Percentiles rank a stretch among this genome's conserved stretches.
These are phyloP conservation scores for Penicillium corylophilum DNA, from an alignment of 2,329 filamentous ascomycete genomes.

Conservation along the genomic window DNA sequence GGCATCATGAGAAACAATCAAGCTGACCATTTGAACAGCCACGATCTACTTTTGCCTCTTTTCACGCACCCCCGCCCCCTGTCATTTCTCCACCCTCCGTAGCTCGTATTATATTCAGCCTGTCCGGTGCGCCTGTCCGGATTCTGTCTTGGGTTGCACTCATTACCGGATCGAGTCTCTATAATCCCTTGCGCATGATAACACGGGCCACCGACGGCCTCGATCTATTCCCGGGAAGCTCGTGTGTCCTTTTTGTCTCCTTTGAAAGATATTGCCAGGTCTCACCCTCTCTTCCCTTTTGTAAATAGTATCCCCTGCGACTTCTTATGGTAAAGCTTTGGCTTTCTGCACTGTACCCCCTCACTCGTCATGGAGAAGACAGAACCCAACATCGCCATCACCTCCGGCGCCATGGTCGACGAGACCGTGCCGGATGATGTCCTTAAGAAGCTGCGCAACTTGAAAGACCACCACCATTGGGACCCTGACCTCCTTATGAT, in stretches of 20 bases:
- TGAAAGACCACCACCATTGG: slow-evolving; percentile 62
- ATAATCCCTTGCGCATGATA: slow-evolving; percentile 10
- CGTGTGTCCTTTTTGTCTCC: background rate
- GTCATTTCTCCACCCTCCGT: background rate
- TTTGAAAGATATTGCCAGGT: background rate
- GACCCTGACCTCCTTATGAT: slow-evolving; percentile 66
- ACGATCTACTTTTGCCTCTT: background rate
- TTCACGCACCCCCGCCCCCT: no score
- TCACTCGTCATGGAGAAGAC: slow-evolving; percentile 19
- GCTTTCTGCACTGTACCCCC: background rate
- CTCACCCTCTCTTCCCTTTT: background rate
- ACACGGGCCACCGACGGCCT: slow-evolving; percentile 14
- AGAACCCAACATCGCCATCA: slow-evolving; percentile 22
- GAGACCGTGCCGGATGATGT: slow-evolving; percentile 26
- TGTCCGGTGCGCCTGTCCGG: background rate
- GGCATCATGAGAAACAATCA: no score
- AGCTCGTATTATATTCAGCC: background rate
- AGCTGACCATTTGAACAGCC: no score
- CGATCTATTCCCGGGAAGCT: background rate
- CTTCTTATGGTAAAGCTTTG: background rate
- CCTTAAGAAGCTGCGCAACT: slow-evolving; percentile 49
- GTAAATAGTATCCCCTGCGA: background rate
- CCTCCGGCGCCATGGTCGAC: slow-evolving; percentile 18
- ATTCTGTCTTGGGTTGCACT: slow-evolving; percentile 12
- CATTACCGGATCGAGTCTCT: slow-evolving; percentile 5